Evolutionary conservation across 2,329 filamentous ascomycete genomes (phyloP).

Genomic region (Lachnum nothofagi): DNA sequence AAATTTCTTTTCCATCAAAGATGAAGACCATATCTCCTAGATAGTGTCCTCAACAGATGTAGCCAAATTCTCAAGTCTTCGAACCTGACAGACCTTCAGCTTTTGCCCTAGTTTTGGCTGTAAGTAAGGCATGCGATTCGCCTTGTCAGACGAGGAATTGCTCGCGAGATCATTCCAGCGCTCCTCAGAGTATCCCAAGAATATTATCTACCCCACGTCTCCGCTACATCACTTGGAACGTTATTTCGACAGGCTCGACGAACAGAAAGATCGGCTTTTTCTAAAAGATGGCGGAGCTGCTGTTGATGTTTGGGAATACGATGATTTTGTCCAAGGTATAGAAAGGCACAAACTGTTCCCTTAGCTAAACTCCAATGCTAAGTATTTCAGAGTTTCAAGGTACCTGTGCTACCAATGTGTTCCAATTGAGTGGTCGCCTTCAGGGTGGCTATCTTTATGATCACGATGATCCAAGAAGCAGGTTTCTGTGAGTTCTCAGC

Average conservation of each 20-base stretch:
- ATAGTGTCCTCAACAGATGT: too few relatives aligned
- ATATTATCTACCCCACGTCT: background rate
- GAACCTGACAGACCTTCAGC: background rate
- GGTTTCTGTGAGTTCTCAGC: conserved; percentile 20
- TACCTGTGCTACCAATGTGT: conserved; percentile 1
- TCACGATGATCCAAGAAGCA: conserved; percentile 20
- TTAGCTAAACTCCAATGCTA: too few relatives aligned
- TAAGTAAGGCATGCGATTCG: background rate
- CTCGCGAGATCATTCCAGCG: background rate
- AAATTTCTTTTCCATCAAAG: too few relatives aligned
- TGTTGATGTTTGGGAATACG: conserved; percentile 17
- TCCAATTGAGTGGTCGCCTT: conserved; percentile 7
- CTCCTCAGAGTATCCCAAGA: conserved; percentile 3
- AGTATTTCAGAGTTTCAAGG: conserved; percentile 10
- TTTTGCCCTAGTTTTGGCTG: too few relatives aligned
- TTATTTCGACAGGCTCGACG: conserved; percentile 9
- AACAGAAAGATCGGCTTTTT: conserved; percentile 10
- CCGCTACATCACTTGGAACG: conserved; percentile 7
- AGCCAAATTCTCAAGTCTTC: background rate
- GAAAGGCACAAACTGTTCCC: background rate
- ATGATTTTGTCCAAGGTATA: conserved; percentile 12
- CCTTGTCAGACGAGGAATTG: background rate
- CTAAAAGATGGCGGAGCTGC: conserved; percentile 5
- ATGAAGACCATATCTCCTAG: too few relatives aligned
- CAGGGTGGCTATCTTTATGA: background rate